phyloP scores from a whole-genome alignment of 2,329 filamentous ascomycete species.

The Dothideomycetes sp. region DNA sequence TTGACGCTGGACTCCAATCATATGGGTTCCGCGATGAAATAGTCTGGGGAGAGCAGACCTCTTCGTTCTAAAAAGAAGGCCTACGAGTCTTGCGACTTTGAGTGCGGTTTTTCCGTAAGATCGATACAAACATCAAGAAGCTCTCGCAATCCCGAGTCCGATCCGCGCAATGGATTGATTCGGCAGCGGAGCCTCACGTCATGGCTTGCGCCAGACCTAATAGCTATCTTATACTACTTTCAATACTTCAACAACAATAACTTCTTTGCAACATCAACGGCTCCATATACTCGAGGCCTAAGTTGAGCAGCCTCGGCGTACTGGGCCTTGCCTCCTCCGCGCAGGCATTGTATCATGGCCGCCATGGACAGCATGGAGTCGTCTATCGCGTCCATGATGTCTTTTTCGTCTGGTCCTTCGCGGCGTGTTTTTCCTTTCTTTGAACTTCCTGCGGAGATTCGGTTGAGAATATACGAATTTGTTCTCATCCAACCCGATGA shows the following conservation, averaged over 20 bases:
- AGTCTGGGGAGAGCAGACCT: constrained; percentile 1
- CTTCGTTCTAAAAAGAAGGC: constrained; percentile 5
- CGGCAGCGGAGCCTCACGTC: constrained; percentile 2
- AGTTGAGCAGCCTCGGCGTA: too few species aligned
- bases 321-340: background rate
- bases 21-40: background rate
- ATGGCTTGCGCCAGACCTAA: constrained; percentile 1
- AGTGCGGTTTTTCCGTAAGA: constrained; percentile 4
- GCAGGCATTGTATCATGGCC: background rate
- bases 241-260: constrained; percentile 3
- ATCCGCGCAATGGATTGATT: constrained; percentile 2
- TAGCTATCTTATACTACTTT: background rate
- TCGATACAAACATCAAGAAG: background rate
- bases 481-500: constrained; percentile 43
- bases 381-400: background rate
- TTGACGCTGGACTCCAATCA: background rate
- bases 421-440: constrained; percentile 51
- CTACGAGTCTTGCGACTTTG: background rate
- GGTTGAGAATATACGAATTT: constrained; percentile 56
- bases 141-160: background rate
- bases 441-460: constrained; percentile 56
- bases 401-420: constrained; percentile 1
- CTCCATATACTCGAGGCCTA: too few species aligned
- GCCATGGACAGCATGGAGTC: constrained; percentile 2
- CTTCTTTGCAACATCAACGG: background rate